These are phyloP conservation scores for Artemisia tridentata DNA, from an alignment of 129 eudicot species.

Conservation along the genomic window DNA sequence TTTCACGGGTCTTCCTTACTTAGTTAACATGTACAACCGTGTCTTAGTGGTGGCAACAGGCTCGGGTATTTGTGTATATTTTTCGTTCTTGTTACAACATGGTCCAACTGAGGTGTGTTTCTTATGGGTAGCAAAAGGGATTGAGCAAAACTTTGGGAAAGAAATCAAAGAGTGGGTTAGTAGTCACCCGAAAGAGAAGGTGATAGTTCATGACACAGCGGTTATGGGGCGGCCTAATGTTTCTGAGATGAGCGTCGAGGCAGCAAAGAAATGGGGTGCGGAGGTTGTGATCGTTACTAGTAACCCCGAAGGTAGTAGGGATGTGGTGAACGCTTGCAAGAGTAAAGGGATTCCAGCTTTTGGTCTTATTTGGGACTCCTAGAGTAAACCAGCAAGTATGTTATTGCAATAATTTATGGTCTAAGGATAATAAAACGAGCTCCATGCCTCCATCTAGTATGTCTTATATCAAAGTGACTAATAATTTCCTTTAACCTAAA, in stretches of 20 bases:
- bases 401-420: not conserved
- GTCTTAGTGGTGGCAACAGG: conserved; percentile 74
- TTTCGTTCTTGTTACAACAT: conserved; percentile 60
- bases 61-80: conserved; percentile 69
- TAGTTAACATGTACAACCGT: conserved; percentile 67
- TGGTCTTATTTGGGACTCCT: conserved; percentile 85
- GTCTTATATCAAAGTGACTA: not conserved
- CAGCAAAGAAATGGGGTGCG: conserved; percentile 55
- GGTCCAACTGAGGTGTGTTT: conserved; percentile 54
- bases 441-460: too few species aligned
- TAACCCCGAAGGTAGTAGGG: conserved; percentile 75
- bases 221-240: conserved; percentile 71
- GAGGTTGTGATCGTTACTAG: conserved; percentile 79
- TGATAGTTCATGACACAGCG: conserved; percentile 67
- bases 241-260: conserved; percentile 54
- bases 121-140: conserved; percentile 69
- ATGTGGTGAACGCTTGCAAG: conserved; percentile 72
- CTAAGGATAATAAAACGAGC: not conserved
- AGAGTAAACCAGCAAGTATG: not conserved
- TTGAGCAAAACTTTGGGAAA: conserved; percentile 63
- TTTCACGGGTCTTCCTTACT: conserved; percentile 64
- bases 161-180: conserved; percentile 66
- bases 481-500: not conserved
- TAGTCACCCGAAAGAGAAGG: conserved; percentile 52
- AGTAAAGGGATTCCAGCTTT: conserved; percentile 62